phyloP scores from a whole-genome alignment of 176 grass and related monocot genomes.

The Triticum turgidum region DNA sequence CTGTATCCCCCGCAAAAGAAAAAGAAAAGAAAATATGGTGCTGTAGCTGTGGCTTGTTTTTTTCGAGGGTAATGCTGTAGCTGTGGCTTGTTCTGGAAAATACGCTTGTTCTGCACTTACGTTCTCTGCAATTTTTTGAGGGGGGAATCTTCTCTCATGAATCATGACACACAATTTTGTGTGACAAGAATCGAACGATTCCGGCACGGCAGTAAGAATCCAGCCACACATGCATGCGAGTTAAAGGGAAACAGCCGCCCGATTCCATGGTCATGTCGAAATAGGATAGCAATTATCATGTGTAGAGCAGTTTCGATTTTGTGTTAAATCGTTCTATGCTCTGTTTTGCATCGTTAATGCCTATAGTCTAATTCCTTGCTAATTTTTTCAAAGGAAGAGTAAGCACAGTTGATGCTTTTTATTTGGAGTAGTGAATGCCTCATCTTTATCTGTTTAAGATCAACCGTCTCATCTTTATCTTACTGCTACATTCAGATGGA shows the following conservation, averaged over 20 bases:
- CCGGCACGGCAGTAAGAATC: no score
- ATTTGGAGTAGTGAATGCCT: background rate
- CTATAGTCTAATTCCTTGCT: background rate
- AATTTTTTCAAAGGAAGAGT: background rate
- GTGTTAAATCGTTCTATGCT: background rate
- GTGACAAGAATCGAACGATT: no score
- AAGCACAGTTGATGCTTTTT: background rate
- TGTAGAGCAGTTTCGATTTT: background rate
- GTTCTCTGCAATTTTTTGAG: background rate
- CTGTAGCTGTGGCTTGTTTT: no score
- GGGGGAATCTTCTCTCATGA: background rate
- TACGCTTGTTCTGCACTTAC: background rate
- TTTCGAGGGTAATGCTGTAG: no score
- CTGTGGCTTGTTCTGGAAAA: no score
- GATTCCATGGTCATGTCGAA: no score
- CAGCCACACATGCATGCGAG: no score
- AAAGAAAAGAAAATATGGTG: no score
- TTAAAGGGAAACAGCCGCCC: no score
- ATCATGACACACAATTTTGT: background rate
- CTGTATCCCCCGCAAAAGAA: no score
- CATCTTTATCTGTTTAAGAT: slow-evolving; percentile 4
- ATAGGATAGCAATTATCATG: no score
- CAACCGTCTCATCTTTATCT: background rate
- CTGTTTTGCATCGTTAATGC: background rate
- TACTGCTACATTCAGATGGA: slow-evolving; percentile 34